A percentile compares a stretch with the other conserved stretches of the same genome.
Evolutionary conservation across 192 early-diverging fungal genomes (phyloP).

Genomic region (Umbelopsis ramanniana): DNA sequence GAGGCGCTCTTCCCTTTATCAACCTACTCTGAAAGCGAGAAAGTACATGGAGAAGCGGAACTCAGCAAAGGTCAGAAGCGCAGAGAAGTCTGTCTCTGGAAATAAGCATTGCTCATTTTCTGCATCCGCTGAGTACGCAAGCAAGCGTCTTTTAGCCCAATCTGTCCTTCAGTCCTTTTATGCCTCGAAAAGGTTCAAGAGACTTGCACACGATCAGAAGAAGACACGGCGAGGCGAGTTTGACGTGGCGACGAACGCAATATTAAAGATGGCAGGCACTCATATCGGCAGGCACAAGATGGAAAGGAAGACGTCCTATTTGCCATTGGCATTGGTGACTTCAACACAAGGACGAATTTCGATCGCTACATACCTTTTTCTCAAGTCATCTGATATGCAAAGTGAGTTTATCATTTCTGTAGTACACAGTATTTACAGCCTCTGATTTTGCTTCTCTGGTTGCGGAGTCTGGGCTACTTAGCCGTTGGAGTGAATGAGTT

Average conservation of each 20-base stretch:
- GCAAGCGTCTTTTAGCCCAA: constrained; percentile 2
- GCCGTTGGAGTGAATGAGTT: constrained; percentile 31
- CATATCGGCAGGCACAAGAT: constrained; percentile 3
- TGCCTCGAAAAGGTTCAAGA: constrained; percentile 14
- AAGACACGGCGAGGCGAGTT: constrained; percentile 18
- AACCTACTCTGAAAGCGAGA: constrained; percentile 8
- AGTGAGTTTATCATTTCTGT: neutral
- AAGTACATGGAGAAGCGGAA: neutral
- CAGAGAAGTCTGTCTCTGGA: neutral
- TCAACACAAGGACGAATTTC: constrained; percentile 24
- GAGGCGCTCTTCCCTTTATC: neutral
- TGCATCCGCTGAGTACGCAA: constrained; percentile 1
- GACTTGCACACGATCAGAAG: neutral
- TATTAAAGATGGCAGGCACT: constrained; percentile 1
- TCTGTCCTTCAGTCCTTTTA: constrained; percentile 8
- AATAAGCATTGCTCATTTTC: constrained; percentile 12
- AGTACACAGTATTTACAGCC: neutral
- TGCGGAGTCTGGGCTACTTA: constrained; percentile 20
- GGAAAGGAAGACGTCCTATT: constrained; percentile 3
- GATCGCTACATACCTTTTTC: constrained; percentile 39
- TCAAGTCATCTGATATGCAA: neutral
- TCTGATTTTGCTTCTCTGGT: constrained; percentile 12
- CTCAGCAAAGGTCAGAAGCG: neutral
- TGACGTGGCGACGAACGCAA: constrained; percentile 7
- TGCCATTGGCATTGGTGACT: neutral